Base-by-base conservation (phyloP, 805 yeast species). In the Myxozyma kluyveri region DNA sequence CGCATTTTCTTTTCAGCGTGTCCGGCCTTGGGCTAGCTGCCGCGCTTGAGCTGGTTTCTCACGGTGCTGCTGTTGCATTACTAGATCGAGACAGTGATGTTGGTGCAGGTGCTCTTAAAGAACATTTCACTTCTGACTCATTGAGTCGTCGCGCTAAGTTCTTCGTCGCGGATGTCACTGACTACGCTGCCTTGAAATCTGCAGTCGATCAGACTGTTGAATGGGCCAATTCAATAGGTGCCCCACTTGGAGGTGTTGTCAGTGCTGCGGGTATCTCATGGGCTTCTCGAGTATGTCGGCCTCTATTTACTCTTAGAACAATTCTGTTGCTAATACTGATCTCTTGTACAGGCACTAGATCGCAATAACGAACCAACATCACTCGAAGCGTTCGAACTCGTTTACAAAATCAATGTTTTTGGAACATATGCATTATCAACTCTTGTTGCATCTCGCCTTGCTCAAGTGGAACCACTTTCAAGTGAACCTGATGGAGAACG, bases 1-100 rank as follows among this genome's bases (percentile, higher is more conserved):
- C 38, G 23, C 33, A 29, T 3, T 43, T 10, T 19, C 17, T n/a
- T 6, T 17, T 31, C 40, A 53, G 57, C 17, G 51, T 36, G 24
- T 50, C 58, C 17, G 55, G 58, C 14, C 58, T 54, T 41, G 58
- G 58, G 3, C 49, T 42, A 12, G 55, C 50, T 22, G 26, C 58
- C 31, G 50, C 45, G n/a, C 35, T 22, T n/a, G 45, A 24, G 4
- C 48, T 53, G 21, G 37, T 40, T 37, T 10, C 5, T 5, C 18
- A 18, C n/a, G 57, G 54, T 33, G 58, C 55, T 12, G 38, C 22
- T 22, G 58, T 50, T 21, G 58, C 58, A 18, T 12, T 54, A 14
- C 18, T 54, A 18, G 58, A 54, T 38, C 52, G 52, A 19, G 39
- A 52, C 39, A 27, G 22, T 4, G 50, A 47, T 14, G 14, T 41